Conservation (phyloP, 495 filamentous ascomycete species). For the Clavariopsis aquatica region DNA sequence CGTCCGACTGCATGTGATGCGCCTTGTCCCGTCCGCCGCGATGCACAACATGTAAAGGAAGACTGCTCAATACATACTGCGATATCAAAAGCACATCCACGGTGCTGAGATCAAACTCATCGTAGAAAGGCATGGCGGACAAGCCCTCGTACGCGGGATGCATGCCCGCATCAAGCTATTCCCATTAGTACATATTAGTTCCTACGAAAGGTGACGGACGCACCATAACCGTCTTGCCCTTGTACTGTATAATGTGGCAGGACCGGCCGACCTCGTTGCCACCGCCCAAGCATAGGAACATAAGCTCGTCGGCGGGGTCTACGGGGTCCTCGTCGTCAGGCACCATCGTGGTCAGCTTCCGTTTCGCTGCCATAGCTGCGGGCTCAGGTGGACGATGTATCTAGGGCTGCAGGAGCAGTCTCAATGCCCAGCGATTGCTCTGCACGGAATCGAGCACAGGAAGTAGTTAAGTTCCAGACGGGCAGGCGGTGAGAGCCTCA, state of each 20-base stretch:
- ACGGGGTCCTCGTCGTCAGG: slow-evolving; percentile 48
- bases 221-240: slow-evolving; percentile 98
- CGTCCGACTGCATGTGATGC: slow-evolving; percentile 23
- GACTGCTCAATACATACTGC: slow-evolving; percentile 69
- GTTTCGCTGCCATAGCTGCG: slow-evolving; percentile 51
- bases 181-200: slow-evolving; percentile 19
- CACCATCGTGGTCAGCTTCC: slow-evolving; percentile 47
- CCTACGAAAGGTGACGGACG: not conserved
- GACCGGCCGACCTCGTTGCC: slow-evolving; percentile 97
- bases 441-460: not conserved
- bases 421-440: not conserved
- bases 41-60: slow-evolving; percentile 24
- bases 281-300: slow-evolving; percentile 89
- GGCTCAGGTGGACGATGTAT: not conserved
- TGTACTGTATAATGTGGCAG: slow-evolving; percentile 98
- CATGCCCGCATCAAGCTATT: slow-evolving; percentile 90
- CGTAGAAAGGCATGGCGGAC: slow-evolving; percentile 91
- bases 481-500: not conserved
- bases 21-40: slow-evolving; percentile 14
- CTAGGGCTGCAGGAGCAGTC: not conserved
- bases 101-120: slow-evolving; percentile 95
- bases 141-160: slow-evolving; percentile 97
- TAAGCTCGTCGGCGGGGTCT: slow-evolving; percentile 74
- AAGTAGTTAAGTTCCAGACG: not conserved
- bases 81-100: slow-evolving; percentile 96